phyloP scores from a whole-genome alignment of 805 yeast species.

The baker's yeast (Saccharomyces cerevisiae) region DNA sequence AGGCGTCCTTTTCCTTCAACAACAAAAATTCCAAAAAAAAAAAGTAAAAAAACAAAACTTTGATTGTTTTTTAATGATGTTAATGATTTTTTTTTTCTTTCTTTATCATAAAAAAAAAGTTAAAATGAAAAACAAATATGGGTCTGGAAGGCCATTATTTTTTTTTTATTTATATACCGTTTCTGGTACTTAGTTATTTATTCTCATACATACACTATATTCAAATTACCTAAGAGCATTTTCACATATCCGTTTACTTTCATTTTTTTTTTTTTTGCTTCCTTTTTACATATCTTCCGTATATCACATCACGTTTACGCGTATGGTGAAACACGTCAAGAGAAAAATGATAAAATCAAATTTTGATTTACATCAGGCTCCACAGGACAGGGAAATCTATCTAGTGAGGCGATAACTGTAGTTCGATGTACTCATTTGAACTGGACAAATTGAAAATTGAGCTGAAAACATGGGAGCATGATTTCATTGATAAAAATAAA shows the following conservation, averaged over 20 bases:
- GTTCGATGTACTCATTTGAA: slow-evolving; percentile 1
- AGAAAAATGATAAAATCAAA: neutral
- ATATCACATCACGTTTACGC: neutral
- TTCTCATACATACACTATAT: neutral
- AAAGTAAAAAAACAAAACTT: neutral
- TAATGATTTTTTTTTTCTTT: slow-evolving; percentile 1
- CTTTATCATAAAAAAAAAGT: neutral
- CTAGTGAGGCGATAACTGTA: neutral
- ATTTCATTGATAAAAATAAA: slow-evolving; percentile 33
- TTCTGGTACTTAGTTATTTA: neutral
- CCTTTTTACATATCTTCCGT: neutral
- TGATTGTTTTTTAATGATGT: neutral
- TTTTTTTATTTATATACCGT: neutral
- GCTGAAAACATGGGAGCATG: slow-evolving; percentile 50
- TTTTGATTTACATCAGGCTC: neutral
- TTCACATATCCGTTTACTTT: neutral
- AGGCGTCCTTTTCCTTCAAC: slow-evolving; percentile 2
- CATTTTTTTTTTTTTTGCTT: neutral
- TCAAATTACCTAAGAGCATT: neutral
- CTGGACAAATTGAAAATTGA: slow-evolving; percentile 32
- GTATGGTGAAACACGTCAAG: neutral
- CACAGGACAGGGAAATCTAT: neutral
- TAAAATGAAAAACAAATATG: neutral
- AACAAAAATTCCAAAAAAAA: neutral
- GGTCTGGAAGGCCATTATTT: neutral